Evolutionary conservation across 805 yeast species (phyloP), one percentile per base, ranked within the genome.

Genomic region (Starmera dryadoides): DNA sequence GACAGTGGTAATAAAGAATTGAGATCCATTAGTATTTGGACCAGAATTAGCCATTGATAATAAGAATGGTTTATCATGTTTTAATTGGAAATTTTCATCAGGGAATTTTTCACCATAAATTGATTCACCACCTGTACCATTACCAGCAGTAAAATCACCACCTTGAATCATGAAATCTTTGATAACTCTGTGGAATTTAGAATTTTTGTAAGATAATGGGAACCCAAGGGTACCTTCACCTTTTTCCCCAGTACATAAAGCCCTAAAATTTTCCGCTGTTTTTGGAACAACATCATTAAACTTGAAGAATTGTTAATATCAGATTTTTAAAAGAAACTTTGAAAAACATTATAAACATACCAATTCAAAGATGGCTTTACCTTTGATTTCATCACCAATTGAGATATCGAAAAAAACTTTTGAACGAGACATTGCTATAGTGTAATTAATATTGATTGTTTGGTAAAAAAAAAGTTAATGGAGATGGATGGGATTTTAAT

Each of bases 41-140:
- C 98, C 98, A 4, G 97, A 86, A 57, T 91, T 91, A 42, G 98
- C 98, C 98, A 91, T 93, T 7, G 95, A 86, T 50, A 91, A 73
- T 49, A 93, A 69, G 61, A 83, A 89, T 39, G 98, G 98, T 53
- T 73, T 73, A 47, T 80, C 87, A 58, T 91, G 98, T 45, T 71
- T 75, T 48, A 76, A 58, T 36, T 70, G 60, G 60, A 93, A 91
- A 62, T 82, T 83, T 62, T 91, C 98, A 59, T 91, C 98, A 55
- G 86, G 95, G 50, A 84, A 84, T 57, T 82, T 82, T 48, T 81
- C 89, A 21, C 93, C 93, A 54, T 84, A 84, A 45, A 84, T 84
- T 29, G 86, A 79, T 57, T 79, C 86, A 39, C 93, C 93, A 33
- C 93, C 93, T 11, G 88, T 80, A 30, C 88, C 88, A 49, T 79